Conservation (phyloP, 805 yeast genomes). For the Candida dendrica region DNA sequence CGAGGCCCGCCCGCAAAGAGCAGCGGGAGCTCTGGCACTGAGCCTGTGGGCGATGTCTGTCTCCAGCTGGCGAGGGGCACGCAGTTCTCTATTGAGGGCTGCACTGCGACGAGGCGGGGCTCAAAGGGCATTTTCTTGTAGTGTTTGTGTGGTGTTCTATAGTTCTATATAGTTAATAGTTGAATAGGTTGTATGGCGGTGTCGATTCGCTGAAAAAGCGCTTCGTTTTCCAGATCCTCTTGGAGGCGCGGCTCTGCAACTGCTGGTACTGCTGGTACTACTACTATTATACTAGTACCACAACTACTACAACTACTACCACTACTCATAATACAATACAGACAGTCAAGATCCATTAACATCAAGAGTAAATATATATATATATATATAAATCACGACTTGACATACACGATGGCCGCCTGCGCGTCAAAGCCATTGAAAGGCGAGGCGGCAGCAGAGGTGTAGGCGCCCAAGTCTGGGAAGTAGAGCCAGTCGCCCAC, state of each 20-base stretch:
- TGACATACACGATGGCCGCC: conserved; percentile 58
- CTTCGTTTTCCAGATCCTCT: not conserved
- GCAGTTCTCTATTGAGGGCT: conserved; percentile 31
- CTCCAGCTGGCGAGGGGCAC: conserved; percentile 12
- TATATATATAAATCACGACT: conserved; percentile 10
- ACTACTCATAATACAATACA: no score
- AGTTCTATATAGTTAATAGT: no score
- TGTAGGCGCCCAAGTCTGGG: conserved; percentile 82
- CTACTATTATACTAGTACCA: no score
- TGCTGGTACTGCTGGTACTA: no score
- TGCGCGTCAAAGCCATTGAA: conserved; percentile 80
- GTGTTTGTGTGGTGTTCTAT: no score
- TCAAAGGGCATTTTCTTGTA: not conserved
- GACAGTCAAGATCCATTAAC: no score
- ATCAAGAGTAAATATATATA: no score
- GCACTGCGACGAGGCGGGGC: conserved; percentile 6
- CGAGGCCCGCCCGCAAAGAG: conserved; percentile 36
- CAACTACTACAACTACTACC: no score
- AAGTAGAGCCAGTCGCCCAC: conserved; percentile 94
- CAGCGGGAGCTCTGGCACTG: conserved; percentile 21
- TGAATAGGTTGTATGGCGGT: no score
- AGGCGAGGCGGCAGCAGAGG: conserved; percentile 83
- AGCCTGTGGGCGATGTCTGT: conserved; percentile 9
- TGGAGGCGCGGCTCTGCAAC: not conserved
- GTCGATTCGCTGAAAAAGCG: not conserved